These are phyloP conservation scores for Eucalyptus viminalis DNA, from an alignment of 345 rosid genomes.

Conservation along the genomic window DNA sequence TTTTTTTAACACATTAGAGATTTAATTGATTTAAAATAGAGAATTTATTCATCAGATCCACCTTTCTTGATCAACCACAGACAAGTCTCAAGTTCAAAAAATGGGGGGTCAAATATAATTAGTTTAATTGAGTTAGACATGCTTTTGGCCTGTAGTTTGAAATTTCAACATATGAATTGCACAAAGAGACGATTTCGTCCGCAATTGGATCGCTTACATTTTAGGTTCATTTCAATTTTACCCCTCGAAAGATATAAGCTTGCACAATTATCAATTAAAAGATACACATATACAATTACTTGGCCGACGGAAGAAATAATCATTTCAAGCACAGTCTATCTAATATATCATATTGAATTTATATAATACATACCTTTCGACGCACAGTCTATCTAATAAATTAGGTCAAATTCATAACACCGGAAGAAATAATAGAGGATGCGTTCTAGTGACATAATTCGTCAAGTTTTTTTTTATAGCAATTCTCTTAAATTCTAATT, in stretches of 20 bases:
- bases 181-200: neutral
- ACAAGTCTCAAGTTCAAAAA: neutral
- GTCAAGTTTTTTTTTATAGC: neutral
- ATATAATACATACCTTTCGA: no score
- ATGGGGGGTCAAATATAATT: neutral
- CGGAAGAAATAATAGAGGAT: fast-evolving
- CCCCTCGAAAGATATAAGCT: neutral
- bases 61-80: fast-evolving
- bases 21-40: neutral
- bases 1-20: neutral
- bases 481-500: neutral
- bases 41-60: neutral
- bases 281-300: neutral
- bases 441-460: neutral
- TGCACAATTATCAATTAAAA: neutral
- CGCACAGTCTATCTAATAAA: fast-evolving
- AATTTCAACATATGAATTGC: neutral
- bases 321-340: no score
- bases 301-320: neutral
- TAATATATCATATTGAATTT: no score
- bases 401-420: neutral
- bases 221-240: neutral
- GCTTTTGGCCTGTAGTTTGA: neutral
- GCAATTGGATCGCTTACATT: fast-evolving
- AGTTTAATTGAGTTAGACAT: neutral